phyloP scores from a whole-genome alignment of 805 yeast species.

The Grigorovia yakushimaensis region DNA sequence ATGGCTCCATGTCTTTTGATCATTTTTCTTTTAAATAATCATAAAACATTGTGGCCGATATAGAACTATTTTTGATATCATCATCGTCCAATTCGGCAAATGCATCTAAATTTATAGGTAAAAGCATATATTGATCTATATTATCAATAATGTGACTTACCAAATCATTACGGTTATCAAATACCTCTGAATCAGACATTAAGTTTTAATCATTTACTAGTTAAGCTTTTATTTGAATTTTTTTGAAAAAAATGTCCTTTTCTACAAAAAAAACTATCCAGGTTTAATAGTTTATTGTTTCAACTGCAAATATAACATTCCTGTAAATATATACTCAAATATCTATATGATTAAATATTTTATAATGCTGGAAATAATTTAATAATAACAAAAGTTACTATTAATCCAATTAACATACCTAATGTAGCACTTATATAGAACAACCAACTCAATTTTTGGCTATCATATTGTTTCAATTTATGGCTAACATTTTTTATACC shows the following conservation, averaged over 20 bases:
- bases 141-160: neutral
- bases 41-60: neutral
- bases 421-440: constrained; percentile 20
- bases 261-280: no score
- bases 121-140: neutral
- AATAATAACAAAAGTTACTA: constrained; percentile 29
- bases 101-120: neutral
- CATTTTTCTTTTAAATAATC: neutral
- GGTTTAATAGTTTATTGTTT: no score
- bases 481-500: constrained; percentile 27
- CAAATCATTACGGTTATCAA: neutral
- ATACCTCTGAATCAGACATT: neutral
- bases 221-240: no score
- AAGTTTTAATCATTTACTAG: no score
- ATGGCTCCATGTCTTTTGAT: neutral
- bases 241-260: no score
- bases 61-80: neutral
- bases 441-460: constrained; percentile 23
- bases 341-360: no score
- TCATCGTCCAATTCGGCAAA: neutral
- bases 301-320: no score
- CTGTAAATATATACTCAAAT: no score
- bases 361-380: constrained; percentile 32
- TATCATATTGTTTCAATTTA: constrained; percentile 25
- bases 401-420: constrained; percentile 25